A percentile compares a stretch with the other conserved stretches of the same genome.
Evolutionary conservation across 148 eudicot genomes (phyloP).

Genomic region (Euryodendron excelsum): DNA sequence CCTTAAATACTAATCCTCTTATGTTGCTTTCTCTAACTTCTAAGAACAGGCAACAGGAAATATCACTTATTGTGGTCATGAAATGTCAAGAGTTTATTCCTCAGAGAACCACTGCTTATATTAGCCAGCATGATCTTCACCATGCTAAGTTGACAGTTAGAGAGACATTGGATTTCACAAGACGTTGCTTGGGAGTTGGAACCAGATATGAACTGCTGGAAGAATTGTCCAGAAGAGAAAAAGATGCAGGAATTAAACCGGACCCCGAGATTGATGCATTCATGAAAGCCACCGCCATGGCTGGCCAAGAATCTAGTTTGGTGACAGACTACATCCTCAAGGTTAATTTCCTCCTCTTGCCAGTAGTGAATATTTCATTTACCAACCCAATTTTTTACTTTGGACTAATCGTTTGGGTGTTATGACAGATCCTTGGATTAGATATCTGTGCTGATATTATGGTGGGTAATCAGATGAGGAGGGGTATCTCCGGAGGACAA

Average conservation of each 20-base stretch:
- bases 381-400: too few relatives aligned
- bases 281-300: constrained; percentile 46
- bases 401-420: not conserved
- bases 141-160: constrained; percentile 54
- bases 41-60: constrained; percentile 26
- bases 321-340: constrained; percentile 46
- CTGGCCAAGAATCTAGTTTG: constrained; percentile 43
- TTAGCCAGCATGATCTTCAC: constrained; percentile 53
- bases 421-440: constrained; percentile 34
- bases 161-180: constrained; percentile 44
- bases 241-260: constrained; percentile 36
- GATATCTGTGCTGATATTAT: constrained; percentile 40
- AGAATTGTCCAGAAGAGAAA: constrained; percentile 45
- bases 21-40: not conserved
- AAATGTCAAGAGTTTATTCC: constrained; percentile 38
- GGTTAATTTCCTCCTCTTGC: constrained; percentile 21
- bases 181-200: constrained; percentile 46
- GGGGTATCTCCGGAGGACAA: constrained; percentile 52
- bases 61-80: constrained; percentile 46
- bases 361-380: not conserved
- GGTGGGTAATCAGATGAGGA: constrained; percentile 49
- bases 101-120: constrained; percentile 48
- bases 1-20: too few relatives aligned
- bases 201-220: constrained; percentile 38
- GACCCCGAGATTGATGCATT: constrained; percentile 51